phyloP scores from a whole-genome alignment of 805 yeast species.

The Kodamaea sagamina region DNA sequence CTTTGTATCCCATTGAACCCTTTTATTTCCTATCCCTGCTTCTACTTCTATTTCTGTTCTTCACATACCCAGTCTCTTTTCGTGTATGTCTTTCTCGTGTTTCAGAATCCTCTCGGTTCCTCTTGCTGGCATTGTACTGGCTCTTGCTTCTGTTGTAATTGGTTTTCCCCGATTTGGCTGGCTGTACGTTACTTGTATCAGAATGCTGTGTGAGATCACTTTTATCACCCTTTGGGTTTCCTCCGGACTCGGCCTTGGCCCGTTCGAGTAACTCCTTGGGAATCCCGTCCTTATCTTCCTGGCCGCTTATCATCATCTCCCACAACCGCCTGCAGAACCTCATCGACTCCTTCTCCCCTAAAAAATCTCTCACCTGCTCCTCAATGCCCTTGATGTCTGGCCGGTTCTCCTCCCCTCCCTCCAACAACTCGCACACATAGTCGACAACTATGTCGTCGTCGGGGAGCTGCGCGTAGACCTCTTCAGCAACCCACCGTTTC shows the following conservation, averaged over 20 bases:
- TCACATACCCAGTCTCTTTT: not conserved
- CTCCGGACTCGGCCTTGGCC: conserved; percentile 19
- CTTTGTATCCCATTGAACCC: not conserved
- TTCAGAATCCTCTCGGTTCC: conserved; percentile 10
- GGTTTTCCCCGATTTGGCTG: conserved; percentile 17
- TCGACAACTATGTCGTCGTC: conserved; percentile 55
- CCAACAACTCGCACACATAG: conserved; percentile 46
- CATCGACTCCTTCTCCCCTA: conserved; percentile 42
- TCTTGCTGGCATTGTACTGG: conserved; percentile 16
- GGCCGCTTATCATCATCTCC: conserved; percentile 47
- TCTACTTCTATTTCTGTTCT: not conserved
- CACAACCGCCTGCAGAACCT: conserved; percentile 46
- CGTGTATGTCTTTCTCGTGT: conserved; percentile 6
- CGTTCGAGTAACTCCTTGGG: conserved; percentile 36
- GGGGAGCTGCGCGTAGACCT: conserved; percentile 40
- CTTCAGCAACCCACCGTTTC: conserved; percentile 39
- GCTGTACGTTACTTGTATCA: not conserved
- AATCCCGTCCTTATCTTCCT: conserved; percentile 47
- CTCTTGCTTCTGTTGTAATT: conserved; percentile 32
- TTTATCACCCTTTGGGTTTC: conserved; percentile 1
- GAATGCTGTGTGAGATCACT: conserved; percentile 3
- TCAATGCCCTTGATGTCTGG: conserved; percentile 45
- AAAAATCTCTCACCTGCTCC: conserved; percentile 46
- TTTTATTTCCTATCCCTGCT: conserved; percentile 1
- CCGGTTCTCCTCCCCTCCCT: conserved; percentile 21